These are phyloP conservation scores for Chaetomium cochliodes DNA, from an alignment of 495 filamentous ascomycete genomes.

Conservation along the genomic window DNA sequence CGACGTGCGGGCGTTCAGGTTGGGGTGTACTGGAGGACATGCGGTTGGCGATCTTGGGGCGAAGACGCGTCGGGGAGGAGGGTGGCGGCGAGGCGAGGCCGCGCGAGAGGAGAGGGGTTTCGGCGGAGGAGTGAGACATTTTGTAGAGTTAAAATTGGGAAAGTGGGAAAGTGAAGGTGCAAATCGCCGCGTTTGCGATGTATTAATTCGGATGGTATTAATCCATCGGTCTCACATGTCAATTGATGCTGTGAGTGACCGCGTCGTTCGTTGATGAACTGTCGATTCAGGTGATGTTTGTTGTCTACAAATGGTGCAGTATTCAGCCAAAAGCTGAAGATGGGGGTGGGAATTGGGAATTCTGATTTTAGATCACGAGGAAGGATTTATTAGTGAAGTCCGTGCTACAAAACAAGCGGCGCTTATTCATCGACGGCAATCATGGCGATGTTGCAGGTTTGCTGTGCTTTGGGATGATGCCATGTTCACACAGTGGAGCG, in stretches of 20 bases:
- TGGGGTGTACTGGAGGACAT: constrained; percentile 5
- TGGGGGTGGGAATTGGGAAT: too few relatives aligned
- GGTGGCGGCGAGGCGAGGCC: neutral
- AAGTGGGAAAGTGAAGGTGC: neutral
- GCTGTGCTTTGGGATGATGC: neutral
- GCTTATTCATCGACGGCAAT: neutral
- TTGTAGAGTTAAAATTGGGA: neutral
- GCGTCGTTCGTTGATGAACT: too few relatives aligned
- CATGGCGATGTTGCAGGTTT: neutral
- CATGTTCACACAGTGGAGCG: neutral
- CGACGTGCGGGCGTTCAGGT: constrained; percentile 6
- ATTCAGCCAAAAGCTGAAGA: too few relatives aligned
- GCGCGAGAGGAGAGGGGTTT: constrained; percentile 6
- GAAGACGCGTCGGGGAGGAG: neutral
- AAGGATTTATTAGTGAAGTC: neutral
- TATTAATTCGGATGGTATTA: neutral
- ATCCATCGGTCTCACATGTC: neutral
- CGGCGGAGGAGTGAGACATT: constrained; percentile 8
- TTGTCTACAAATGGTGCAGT: too few relatives aligned
- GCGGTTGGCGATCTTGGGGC: constrained; percentile 13
- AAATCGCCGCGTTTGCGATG: neutral
- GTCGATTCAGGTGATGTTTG: too few relatives aligned
- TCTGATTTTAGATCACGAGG: neutral
- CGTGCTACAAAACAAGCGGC: neutral
- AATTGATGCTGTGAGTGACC: too few relatives aligned